Conservation (phyloP, 495 filamentous ascomycete species). For the Penicillium waksmanii region DNA sequence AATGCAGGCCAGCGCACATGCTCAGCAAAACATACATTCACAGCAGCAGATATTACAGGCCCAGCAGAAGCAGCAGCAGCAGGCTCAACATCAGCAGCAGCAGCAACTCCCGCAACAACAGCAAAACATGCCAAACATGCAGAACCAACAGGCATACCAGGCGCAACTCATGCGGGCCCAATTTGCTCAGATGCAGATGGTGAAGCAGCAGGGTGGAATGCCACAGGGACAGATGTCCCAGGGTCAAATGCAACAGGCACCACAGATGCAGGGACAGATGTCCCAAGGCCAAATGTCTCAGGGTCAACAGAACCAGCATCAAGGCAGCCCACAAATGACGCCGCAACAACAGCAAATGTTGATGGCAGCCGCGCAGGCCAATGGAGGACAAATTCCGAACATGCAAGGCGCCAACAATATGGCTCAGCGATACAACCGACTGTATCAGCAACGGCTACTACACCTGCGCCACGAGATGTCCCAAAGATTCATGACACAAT, state of each 20-base stretch:
- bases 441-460: constrained; percentile 45
- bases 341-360: constrained; percentile 44
- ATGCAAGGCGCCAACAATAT: constrained; percentile 32
- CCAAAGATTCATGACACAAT: constrained; percentile 41
- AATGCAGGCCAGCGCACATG: constrained; percentile 48
- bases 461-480: constrained; percentile 46
- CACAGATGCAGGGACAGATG: background rate
- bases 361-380: constrained; percentile 47
- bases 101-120: constrained; percentile 14
- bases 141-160: constrained; percentile 53
- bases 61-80: constrained; percentile 39
- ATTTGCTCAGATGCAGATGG: constrained; percentile 45
- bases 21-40: constrained; percentile 58
- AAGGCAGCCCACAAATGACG: constrained; percentile 26
- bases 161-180: constrained; percentile 47
- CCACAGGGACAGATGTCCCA: constrained; percentile 3
- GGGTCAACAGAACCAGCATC: constrained; percentile 40
- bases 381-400: constrained; percentile 43
- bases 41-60: constrained; percentile 46
- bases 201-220: constrained; percentile 35
- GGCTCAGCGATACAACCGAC: constrained; percentile 39
- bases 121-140: constrained; percentile 42
- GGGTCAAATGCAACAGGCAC: constrained; percentile 18
- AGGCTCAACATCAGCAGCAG: constrained; percentile 33
- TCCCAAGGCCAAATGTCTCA: constrained; percentile 32